phyloP scores from a whole-genome alignment of 177 flowering plant genomes.

The Vitis hybrid region DNA sequence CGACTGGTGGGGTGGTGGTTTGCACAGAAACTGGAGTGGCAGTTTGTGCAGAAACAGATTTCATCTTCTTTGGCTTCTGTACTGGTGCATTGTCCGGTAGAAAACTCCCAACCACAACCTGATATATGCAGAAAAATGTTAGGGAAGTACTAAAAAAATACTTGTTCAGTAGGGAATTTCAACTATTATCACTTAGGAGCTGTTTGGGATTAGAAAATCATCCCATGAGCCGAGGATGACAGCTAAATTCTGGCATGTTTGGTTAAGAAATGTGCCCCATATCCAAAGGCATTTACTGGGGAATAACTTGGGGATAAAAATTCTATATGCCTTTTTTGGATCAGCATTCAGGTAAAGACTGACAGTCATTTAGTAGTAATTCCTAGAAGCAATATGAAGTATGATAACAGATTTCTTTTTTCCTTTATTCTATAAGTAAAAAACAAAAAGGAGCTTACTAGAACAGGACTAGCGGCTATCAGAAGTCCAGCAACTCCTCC shows the following conservation, averaged over 20 bases:
- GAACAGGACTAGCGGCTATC: conserved; percentile 40
- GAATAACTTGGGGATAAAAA: too few relatives aligned
- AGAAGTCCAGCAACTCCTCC: conserved; percentile 42
- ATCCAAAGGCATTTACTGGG: too few relatives aligned
- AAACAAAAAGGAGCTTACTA: conserved; percentile 14
- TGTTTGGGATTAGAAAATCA: too few relatives aligned
- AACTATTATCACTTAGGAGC: background rate
- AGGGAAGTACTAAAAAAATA: background rate
- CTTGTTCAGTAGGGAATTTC: background rate
- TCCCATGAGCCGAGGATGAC: background rate
- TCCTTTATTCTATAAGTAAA: too few relatives aligned
- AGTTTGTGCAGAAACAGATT: conserved; percentile 10
- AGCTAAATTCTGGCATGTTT: background rate
- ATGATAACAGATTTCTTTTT: too few relatives aligned
- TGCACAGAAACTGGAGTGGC: background rate
- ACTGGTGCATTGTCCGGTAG: conserved; percentile 27
- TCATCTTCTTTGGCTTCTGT: conserved; percentile 29
- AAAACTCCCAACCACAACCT: conserved; percentile 46
- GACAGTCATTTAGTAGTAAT: too few relatives aligned
- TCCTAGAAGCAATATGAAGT: too few relatives aligned
- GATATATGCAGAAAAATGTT: background rate
- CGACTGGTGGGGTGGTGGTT: background rate
- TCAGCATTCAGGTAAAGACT: too few relatives aligned
- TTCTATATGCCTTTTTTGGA: too few relatives aligned
- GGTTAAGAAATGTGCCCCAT: too few relatives aligned